phyloP scores from a whole-genome alignment of 2,329 filamentous ascomycete genomes.

The Calonectria leucothoes region DNA sequence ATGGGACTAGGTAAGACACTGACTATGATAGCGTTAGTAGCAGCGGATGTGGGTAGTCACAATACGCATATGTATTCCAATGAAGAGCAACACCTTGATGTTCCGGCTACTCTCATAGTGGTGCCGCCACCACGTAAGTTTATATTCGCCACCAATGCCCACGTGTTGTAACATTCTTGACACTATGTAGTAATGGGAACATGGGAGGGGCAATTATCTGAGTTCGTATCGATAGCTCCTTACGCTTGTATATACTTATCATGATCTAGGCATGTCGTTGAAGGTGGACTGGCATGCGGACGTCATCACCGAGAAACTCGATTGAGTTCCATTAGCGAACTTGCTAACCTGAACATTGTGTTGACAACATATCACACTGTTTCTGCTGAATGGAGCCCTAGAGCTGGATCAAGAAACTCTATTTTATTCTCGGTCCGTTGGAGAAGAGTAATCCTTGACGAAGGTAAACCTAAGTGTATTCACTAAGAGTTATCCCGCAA shows the following conservation, averaged over 20 bases:
- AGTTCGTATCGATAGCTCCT: slow-evolving; percentile 13
- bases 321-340: slow-evolving; percentile 16
- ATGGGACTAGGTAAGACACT: slow-evolving; percentile 60
- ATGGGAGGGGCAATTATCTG: slow-evolving; percentile 51
- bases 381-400: slow-evolving; percentile 47
- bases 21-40: slow-evolving; percentile 54
- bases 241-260: background rate
- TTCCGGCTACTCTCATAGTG: slow-evolving; percentile 46
- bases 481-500: rapidly evolving
- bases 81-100: background rate
- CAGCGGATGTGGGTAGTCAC: slow-evolving; percentile 29
- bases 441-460: slow-evolving; percentile 42
- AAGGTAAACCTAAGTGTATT: slow-evolving; percentile 12
- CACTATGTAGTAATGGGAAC: slow-evolving; percentile 48
- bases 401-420: background rate
- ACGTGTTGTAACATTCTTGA: slow-evolving; percentile 2
- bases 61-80: slow-evolving; percentile 30
- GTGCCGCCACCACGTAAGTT: slow-evolving; percentile 51
- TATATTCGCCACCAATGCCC: background rate
- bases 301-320: slow-evolving; percentile 46
- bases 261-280: slow-evolving; percentile 36
- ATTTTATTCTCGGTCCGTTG: slow-evolving; percentile 50
- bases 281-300: slow-evolving; percentile 34
- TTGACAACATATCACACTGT: slow-evolving; percentile 57
- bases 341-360: slow-evolving; percentile 42